Conservation (phyloP, 257 asterid genomes). For the Lantana camara region DNA sequence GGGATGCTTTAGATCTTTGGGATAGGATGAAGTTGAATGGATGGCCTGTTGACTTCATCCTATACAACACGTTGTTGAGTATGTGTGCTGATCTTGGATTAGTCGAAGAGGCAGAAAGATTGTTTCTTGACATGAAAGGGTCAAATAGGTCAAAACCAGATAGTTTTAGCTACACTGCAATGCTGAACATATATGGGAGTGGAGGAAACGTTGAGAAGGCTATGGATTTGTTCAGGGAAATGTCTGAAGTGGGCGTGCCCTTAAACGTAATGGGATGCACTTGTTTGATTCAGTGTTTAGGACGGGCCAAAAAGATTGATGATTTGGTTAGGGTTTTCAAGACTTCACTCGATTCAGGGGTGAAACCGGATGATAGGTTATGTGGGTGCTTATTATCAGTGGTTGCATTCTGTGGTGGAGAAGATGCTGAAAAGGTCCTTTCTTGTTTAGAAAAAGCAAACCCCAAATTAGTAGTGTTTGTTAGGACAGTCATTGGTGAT, state of each 20-base stretch:
- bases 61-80: conserved; percentile 82
- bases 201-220: conserved; percentile 81
- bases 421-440: conserved; percentile 64
- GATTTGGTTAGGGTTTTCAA: conserved; percentile 74
- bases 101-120: conserved; percentile 76
- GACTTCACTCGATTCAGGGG: conserved; percentile 52
- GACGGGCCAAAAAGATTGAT: conserved; percentile 68
- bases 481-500: conserved; percentile 39
- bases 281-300: conserved; percentile 85
- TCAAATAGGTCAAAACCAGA: conserved; percentile 62
- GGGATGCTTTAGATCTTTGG: conserved; percentile 87
- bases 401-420: conserved; percentile 62
- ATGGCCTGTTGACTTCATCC: conserved; percentile 90
- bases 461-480: conserved; percentile 44
- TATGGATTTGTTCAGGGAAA: conserved; percentile 74
- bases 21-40: conserved; percentile 75
- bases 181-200: conserved; percentile 89
- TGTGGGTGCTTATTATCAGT: conserved; percentile 89
- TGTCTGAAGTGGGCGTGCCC: conserved; percentile 51
- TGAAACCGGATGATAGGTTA: conserved; percentile 85
- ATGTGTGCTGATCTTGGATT: conserved; percentile 98
- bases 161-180: conserved; percentile 87
- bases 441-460: conserved; percentile 51
- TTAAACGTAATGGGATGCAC: conserved; percentile 96
- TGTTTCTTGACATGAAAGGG: conserved; percentile 82